phyloP scores from a whole-genome alignment of 352 stramenopile genomes.

The Phytophthora pinifolia region DNA sequence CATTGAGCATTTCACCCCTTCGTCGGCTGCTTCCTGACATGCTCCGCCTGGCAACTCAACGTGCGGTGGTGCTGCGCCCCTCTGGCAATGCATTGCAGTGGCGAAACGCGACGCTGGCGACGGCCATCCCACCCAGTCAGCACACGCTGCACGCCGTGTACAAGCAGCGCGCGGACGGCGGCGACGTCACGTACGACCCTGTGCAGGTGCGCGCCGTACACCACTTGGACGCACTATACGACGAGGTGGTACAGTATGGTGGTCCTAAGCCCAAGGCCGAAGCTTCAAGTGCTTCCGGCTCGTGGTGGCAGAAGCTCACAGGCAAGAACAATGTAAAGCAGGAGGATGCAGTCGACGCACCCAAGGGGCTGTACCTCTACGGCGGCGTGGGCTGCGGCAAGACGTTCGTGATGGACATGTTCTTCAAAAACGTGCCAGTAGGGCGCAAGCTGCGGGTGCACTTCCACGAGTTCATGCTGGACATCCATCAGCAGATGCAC shows the following conservation, averaged over 20 bases:
- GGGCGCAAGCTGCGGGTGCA: conserved; percentile 91
- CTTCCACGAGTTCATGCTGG: conserved; percentile 98
- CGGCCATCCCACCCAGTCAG: conserved; percentile 17
- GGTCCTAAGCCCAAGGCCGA: conserved; percentile 30
- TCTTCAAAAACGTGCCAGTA: conserved; percentile 87
- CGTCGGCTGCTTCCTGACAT: conserved; percentile 4
- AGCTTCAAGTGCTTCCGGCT: background rate
- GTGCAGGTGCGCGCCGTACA: conserved; percentile 67
- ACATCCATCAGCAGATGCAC: conserved; percentile 96
- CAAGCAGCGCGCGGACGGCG: conserved; percentile 53
- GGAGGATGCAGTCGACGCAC: conserved; percentile 31
- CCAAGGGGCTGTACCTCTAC: conserved; percentile 96
- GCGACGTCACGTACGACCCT: conserved; percentile 66
- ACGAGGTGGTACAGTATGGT: conserved; percentile 52
- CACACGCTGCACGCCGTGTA: conserved; percentile 54
- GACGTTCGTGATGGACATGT: conserved; percentile 97
- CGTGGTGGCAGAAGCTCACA: conserved; percentile 71
- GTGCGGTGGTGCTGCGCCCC: conserved; percentile 2
- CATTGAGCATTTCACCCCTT: conserved; percentile 10
- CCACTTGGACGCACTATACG: conserved; percentile 64
- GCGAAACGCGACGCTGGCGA: conserved; percentile 19
- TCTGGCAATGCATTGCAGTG: background rate
- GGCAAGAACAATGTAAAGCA: conserved; percentile 19
- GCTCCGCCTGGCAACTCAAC: conserved; percentile 16
- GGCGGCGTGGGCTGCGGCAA: conserved; percentile 96